Conservation (phyloP, 169 alveolate genomes). For the Eimeria maxima region DNA sequence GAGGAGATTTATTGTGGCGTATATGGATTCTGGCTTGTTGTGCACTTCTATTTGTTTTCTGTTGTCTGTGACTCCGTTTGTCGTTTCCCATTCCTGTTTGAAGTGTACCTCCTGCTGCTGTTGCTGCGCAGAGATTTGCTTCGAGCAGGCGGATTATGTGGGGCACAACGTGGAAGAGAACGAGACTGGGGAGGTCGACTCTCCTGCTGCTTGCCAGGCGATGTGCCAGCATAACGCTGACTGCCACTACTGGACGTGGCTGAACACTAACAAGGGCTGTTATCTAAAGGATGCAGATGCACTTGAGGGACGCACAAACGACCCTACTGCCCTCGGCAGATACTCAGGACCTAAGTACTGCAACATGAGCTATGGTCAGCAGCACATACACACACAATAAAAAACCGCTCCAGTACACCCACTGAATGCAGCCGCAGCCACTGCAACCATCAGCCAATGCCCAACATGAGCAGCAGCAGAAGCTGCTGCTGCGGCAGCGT, state of each 20-base stretch:
- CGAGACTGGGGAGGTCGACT: no score
- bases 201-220: no score
- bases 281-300: slow-evolving; percentile 53
- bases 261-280: slow-evolving; percentile 21
- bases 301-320: slow-evolving; percentile 17
- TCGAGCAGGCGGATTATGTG: slow-evolving; percentile 58
- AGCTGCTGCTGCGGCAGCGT: not conserved
- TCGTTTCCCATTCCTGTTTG: no score
- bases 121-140: slow-evolving; percentile 4
- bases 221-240: no score
- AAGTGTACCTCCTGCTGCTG: no score
- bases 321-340: not conserved
- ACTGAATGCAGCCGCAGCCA: no score
- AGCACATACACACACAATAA: not conserved
- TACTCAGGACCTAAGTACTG: slow-evolving; percentile 77
- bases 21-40: not conserved
- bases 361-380: slow-evolving; percentile 21
- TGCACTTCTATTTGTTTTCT: not conserved
- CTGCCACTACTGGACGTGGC: slow-evolving; percentile 68
- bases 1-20: not conserved
- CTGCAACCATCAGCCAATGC: no score
- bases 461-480: no score
- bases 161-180: slow-evolving; percentile 39
- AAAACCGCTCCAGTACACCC: not conserved
- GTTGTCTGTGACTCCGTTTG: not conserved